phyloP scores from a whole-genome alignment of 1,139 yeast species.

The Geotrichum siamense region DNA sequence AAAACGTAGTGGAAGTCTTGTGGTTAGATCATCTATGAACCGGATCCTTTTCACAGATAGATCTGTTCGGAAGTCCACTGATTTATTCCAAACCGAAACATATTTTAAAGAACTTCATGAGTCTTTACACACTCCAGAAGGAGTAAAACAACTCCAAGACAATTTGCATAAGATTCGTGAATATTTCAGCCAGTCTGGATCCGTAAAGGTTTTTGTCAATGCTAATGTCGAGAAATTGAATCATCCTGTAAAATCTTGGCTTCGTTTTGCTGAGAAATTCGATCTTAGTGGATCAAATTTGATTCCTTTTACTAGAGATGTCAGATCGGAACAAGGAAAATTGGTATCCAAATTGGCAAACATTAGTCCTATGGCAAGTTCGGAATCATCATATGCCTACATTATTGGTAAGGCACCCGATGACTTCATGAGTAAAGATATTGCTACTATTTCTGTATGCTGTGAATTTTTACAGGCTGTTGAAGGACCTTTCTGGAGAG shows the following conservation, averaged over 20 bases:
- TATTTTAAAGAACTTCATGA: constrained; percentile 43
- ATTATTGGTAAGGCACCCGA: constrained; percentile 57
- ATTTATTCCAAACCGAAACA: constrained; percentile 55
- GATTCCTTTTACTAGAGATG: constrained; percentile 50
- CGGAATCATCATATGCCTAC: constrained; percentile 75
- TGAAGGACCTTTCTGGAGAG: constrained; percentile 98
- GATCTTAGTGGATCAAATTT: not conserved
- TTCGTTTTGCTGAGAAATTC: constrained; percentile 32
- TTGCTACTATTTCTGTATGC: constrained; percentile 64
- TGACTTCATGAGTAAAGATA: constrained; percentile 58
- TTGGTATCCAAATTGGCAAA: constrained; percentile 50
- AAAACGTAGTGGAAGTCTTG: constrained; percentile 70
- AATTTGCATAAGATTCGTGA: constrained; percentile 53
- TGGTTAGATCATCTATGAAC: constrained; percentile 58
- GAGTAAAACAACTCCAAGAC: constrained; percentile 41
- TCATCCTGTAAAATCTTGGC: constrained; percentile 62
- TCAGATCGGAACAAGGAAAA: constrained; percentile 52
- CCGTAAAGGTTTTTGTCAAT: constrained; percentile 59
- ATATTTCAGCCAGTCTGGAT: constrained; percentile 51
- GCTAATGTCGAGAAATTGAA: constrained; percentile 54
- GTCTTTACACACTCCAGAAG: constrained; percentile 42
- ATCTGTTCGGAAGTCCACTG: constrained; percentile 62
- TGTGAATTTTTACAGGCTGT: constrained; percentile 74
- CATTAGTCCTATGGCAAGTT: constrained; percentile 71
- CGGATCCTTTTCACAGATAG: constrained; percentile 48